Base-by-base conservation (phyloP, 345 rosid species). In the Balakata baccata region DNA sequence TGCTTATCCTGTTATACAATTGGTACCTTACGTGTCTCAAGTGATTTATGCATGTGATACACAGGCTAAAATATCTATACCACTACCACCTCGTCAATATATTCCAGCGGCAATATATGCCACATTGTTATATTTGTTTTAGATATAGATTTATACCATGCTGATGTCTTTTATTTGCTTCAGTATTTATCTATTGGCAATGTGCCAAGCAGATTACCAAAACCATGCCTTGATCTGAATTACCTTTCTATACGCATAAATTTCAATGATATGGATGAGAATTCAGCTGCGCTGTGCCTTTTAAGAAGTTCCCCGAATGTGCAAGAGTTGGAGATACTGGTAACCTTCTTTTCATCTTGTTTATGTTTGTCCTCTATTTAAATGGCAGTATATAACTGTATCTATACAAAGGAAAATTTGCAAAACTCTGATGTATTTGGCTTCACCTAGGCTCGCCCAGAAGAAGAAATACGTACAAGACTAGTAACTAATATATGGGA, bases 241-340 rank as follows among this genome's bases (percentile, higher is more conserved):
- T 86, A 86, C 79, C 86, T 90, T 69, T 86, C 90, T 14, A 62
- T 90, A 20, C 83, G 86, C 70, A 85, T 90, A 69, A 87, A 90
- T 77, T 90, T 88, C 79, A 84, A 85, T 63, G 94, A 90, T 67
- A 25, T 78, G 50, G 84, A 85, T 41, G 89, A 90, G 84, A 85
- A 68, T 75, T 71, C 75, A 14, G 90, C 92, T 79, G 89, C 89
- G 56, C 69, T 82, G 16, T 88, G 92, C 75, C 81, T 90, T 65
- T 73, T 90, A 58, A 85, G 86, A 80, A 86, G 94, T 78, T 77
- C 82, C 68, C 94, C 92, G 3, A 86, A 84, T 69, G 74, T 90
- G 41, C 89, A 84, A 75, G 94, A 89, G 77, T 76, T 89, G 22
- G 94, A 88, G 81, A 84, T 86, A 76, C 70, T 85, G 88, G 92